Evolutionary conservation across 164 flowering plant genomes (phyloP), one percentile per base, ranked within the genome.

Genomic region (Kingdonia uniflora): DNA sequence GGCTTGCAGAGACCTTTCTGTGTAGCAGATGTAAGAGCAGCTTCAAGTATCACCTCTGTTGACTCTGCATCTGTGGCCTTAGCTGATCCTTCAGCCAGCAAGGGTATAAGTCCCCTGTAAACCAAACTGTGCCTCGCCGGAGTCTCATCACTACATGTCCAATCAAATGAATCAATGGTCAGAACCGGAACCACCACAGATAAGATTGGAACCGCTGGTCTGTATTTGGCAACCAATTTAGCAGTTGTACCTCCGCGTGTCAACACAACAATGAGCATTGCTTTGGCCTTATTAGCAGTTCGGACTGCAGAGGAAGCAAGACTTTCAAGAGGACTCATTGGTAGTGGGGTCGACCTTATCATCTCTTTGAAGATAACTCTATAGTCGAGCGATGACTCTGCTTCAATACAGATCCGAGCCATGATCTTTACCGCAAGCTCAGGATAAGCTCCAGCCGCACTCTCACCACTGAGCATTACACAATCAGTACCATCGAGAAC

Each of bases 391-490:
- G 95, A 81, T 10, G 86, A 78, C 52, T 86, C 95, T 37, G 88
- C 90, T 40, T 83, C 90, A 6, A 86, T 58, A 49, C 95, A 86
- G 14, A 86, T 83, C 2, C 81, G 70, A 16, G 84, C 80, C 95
- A 86, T 86, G 65, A 74, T 80, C 74, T 81, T 81, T 56, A 86
- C 95, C 6, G 90, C 86, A 52, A 83, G 53, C 64, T 86, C 90
- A 0, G 90, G 95, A 58, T 86, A 86, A 22, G 81, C 80, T 56
- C 95, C 95, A 49, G 95, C 95, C 14, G 95, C 95, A 62, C 87
- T 86, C 76, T 86, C 95, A 50, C 95, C 95, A 61, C 95, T 86
- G 11, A 86, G 87, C 95, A 86, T 86, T 56, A 86, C 95, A 62
- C 90, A 86, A 37, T 86, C 95, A 12, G 86, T 83, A 41, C 95